Conservation (phyloP, 2,329 filamentous ascomycete genomes). For the Colletotrichum destructivum region DNA sequence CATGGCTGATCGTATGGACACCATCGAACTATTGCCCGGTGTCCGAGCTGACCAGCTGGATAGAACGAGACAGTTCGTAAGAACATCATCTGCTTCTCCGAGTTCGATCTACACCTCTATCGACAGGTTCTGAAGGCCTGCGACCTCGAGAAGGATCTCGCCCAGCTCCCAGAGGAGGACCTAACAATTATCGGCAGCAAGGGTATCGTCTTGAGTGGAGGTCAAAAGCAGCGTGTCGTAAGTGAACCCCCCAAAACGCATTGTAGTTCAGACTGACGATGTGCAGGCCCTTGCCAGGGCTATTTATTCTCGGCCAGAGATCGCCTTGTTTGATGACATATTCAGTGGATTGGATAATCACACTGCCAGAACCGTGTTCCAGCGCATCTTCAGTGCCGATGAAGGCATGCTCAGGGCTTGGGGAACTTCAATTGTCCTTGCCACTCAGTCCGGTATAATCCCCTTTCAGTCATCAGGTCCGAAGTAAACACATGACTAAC, state of each 20-base stretch:
- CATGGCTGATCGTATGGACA: slow-evolving; percentile 51
- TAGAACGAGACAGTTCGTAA: slow-evolving; percentile 53
- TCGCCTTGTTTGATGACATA: slow-evolving; percentile 56
- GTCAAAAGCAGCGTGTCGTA: slow-evolving; percentile 61
- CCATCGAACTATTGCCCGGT: too few relatives aligned
- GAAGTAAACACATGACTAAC: neutral
- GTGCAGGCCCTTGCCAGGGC: slow-evolving; percentile 55
- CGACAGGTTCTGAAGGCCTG: slow-evolving; percentile 47
- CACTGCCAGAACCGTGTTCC: slow-evolving; percentile 53
- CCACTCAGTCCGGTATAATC: slow-evolving; percentile 51
- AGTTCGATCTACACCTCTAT: slow-evolving; percentile 48
- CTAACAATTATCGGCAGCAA: slow-evolving; percentile 60
- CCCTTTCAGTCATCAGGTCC: too few relatives aligned
- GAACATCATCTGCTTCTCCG: slow-evolving; percentile 53
- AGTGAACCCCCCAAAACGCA: slow-evolving; percentile 16
- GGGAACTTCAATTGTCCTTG: slow-evolving; percentile 55
- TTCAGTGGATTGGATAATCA: slow-evolving; percentile 56
- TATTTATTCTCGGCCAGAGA: slow-evolving; percentile 51
- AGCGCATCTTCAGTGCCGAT: slow-evolving; percentile 46
- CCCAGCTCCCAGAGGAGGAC: slow-evolving; percentile 53
- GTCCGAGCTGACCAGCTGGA: neutral
- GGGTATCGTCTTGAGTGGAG: slow-evolving; percentile 62
- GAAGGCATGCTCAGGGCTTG: slow-evolving; percentile 48
- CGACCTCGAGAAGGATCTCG: slow-evolving; percentile 53
- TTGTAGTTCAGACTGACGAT: slow-evolving; percentile 2